Percentiles rank a stretch among this genome's conserved stretches.
These are phyloP conservation scores for Mollisiaceae sp. DNA, from an alignment of 2,329 filamentous ascomycete genomes.

Conservation along the genomic window DNA sequence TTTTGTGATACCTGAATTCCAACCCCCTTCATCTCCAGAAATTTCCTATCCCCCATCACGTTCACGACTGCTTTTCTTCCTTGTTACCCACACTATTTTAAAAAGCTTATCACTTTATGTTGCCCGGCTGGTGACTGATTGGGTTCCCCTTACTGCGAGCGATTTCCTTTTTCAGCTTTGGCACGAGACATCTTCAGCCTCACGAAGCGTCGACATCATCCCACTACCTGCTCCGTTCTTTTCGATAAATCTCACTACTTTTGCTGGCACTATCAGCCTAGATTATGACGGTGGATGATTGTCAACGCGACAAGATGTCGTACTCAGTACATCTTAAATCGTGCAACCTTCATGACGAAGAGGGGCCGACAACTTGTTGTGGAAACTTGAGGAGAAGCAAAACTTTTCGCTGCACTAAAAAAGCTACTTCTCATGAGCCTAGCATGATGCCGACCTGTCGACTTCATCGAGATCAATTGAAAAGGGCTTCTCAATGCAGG, in stretches of 20 bases:
- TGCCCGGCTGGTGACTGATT: too few relatives aligned
- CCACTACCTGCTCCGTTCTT: neutral
- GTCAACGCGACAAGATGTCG: neutral
- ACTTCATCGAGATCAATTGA: slow-evolving; percentile 23
- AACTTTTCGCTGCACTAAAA: slow-evolving; percentile 18
- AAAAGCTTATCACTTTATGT: too few relatives aligned
- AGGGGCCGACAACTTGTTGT: slow-evolving; percentile 12
- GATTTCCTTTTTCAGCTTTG: neutral
- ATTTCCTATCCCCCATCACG: neutral
- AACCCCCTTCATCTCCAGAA: neutral
- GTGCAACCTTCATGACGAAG: slow-evolving; percentile 20
- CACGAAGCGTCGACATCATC: neutral
- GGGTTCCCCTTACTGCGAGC: neutral
- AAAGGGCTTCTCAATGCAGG: slow-evolving; percentile 14
- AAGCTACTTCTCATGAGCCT: slow-evolving; percentile 10
- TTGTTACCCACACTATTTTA: neutral
- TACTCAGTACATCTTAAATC: slow-evolving; percentile 11
- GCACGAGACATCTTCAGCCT: neutral
- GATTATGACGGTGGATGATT: too few relatives aligned
- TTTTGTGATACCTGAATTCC: neutral
- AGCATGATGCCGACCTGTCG: slow-evolving; percentile 24
- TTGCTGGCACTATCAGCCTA: too few relatives aligned
- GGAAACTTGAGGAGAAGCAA: slow-evolving; percentile 18
- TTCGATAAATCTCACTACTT: too few relatives aligned
- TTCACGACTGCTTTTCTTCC: neutral